phyloP scores from a whole-genome alignment of 140 eudicot genomes.

The Oenanthe javanica region DNA sequence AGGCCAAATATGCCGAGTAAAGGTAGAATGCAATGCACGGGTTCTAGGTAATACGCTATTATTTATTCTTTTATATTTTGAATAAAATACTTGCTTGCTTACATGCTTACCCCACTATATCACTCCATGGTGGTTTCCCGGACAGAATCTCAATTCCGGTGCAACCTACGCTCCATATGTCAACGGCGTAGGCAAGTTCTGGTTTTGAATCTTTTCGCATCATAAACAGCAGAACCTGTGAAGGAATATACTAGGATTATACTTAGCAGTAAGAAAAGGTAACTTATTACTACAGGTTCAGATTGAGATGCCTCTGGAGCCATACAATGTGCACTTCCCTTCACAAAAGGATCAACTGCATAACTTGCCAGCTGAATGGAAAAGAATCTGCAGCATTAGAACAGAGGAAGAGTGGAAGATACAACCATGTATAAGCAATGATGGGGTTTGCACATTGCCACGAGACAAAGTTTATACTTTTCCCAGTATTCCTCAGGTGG shows the following conservation, averaged over 20 bases:
- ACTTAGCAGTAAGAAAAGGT: constrained; percentile 1
- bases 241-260: constrained; percentile 2
- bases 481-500: too few species aligned
- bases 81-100: background rate
- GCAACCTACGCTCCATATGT: constrained; percentile 97
- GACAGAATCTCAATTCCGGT: constrained; percentile 85
- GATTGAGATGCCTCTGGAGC: constrained; percentile 82
- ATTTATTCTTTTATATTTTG: too few species aligned
- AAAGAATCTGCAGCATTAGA: background rate
- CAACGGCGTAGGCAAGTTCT: constrained; percentile 67
- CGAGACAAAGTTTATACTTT: too few species aligned
- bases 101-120: constrained; percentile 42
- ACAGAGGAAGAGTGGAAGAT: constrained; percentile 11
- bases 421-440: background rate
- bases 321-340: constrained; percentile 97
- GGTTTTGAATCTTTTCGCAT: constrained; percentile 60
- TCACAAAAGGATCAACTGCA: constrained; percentile 58
- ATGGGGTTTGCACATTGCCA: too few species aligned
- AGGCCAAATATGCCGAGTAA: too few species aligned
- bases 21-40: too few species aligned
- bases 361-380: constrained; percentile 48
- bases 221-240: constrained; percentile 74
- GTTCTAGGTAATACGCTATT: too few species aligned
- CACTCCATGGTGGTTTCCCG: constrained; percentile 93
- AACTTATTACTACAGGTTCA: background rate